These are phyloP conservation scores for Ambrosia hybrid DNA, from an alignment of 140 eudicot genomes.

Conservation along the genomic window DNA sequence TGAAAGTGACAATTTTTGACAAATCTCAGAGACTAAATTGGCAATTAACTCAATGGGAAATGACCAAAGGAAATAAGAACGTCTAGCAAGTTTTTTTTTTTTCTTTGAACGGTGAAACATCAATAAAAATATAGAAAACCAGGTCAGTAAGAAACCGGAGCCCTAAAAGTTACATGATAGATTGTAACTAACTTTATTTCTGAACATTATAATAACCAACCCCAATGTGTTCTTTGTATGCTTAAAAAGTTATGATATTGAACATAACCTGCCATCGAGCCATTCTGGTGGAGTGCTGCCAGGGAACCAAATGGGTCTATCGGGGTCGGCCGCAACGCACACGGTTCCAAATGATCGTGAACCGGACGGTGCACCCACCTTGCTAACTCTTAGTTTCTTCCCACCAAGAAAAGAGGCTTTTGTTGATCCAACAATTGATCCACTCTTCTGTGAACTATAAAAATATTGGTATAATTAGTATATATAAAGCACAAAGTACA, in stretches of 20 bases:
- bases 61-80: too few species aligned
- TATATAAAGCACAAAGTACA: background rate
- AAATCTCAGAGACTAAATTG: too few species aligned
- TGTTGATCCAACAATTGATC: constrained; percentile 63
- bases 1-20: too few species aligned
- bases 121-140: too few species aligned
- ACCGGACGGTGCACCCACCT: constrained; percentile 43
- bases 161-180: too few species aligned
- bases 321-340: constrained; percentile 80
- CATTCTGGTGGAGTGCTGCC: constrained; percentile 99
- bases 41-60: too few species aligned
- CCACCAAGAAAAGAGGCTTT: constrained; percentile 87
- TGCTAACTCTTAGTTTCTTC: constrained; percentile 59
- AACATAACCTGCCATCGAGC: constrained; percentile 90
- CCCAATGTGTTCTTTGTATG: background rate
- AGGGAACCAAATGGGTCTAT: constrained; percentile 98
- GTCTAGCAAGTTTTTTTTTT: too few species aligned
- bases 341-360: constrained; percentile 43
- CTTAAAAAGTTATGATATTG: background rate
- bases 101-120: too few species aligned
- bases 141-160: too few species aligned
- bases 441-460: constrained; percentile 68
- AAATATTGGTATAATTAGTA: background rate
- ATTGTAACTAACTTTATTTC: too few species aligned
- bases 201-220: too few species aligned